Evolutionary conservation across 345 rosid genomes (phyloP).

Genomic region (Passiflora organensis): DNA sequence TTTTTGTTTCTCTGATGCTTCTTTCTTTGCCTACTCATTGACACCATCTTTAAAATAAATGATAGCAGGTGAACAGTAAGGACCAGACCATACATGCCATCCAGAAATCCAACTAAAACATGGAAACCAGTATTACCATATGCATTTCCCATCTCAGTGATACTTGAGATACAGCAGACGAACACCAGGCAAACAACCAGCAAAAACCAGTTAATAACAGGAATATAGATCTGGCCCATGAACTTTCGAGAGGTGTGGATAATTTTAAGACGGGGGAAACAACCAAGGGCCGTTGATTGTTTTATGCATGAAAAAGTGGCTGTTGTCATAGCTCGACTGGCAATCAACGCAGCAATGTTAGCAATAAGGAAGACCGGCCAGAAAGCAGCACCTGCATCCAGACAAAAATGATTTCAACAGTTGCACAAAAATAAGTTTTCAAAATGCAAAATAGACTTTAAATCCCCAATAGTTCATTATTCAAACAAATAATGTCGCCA

Average conservation of each 20-base stretch:
- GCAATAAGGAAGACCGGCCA: constrained; percentile 90
- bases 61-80: not conserved
- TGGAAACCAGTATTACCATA: constrained; percentile 63
- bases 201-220: constrained; percentile 99
- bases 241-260: constrained; percentile 96
- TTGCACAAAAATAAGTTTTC: constrained; percentile 3
- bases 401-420: constrained; percentile 6
- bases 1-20: no score
- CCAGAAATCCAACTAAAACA: not conserved
- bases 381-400: constrained; percentile 63
- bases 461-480: not conserved
- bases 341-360: constrained; percentile 88
- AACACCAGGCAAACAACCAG: constrained; percentile 74
- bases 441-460: constrained; percentile 3
- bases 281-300: constrained; percentile 93
- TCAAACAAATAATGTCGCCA: not conserved
- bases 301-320: constrained; percentile 98
- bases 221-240: constrained; percentile 99
- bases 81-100: not conserved
- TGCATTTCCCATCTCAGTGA: constrained; percentile 92
- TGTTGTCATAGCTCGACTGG: constrained; percentile 98
- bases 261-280: constrained; percentile 97
- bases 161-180: constrained; percentile 77
- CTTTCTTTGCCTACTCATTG: no score
- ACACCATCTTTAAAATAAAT: no score